phyloP scores from a whole-genome alignment of 768 basidiomycete species.

The Chlorophyllum brunneum region DNA sequence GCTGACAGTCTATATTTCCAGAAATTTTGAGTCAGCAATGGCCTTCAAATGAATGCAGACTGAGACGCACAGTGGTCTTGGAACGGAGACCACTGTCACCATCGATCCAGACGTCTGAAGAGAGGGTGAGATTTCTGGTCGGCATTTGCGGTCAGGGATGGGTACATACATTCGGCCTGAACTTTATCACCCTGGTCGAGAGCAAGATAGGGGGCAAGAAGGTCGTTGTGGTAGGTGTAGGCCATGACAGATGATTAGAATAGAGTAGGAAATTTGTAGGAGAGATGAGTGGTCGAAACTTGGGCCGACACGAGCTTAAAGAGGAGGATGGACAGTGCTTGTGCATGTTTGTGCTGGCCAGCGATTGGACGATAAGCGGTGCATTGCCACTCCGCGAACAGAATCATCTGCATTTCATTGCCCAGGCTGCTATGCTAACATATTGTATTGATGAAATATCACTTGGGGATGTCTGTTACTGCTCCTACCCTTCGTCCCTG shows the following conservation, averaged over 20 bases:
- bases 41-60: no score
- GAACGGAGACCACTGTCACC: slow-evolving; percentile 92
- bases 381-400: slow-evolving; percentile 2
- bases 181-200: slow-evolving; percentile 89
- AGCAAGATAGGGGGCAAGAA: slow-evolving; percentile 85
- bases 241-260: slow-evolving; percentile 21
- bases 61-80: slow-evolving; percentile 90
- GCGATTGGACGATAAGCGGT: slow-evolving; percentile 45
- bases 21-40: slow-evolving; percentile 10
- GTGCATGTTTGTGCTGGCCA: slow-evolving; percentile 26
- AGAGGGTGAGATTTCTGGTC: slow-evolving; percentile 16
- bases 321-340: slow-evolving; percentile 21
- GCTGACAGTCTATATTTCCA: slow-evolving; percentile 66
- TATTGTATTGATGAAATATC: slow-evolving; percentile 3
- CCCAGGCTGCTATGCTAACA: background rate
- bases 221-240: slow-evolving; percentile 66
- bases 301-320: slow-evolving; percentile 23
- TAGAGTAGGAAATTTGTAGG: slow-evolving; percentile 20
- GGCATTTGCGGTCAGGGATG: slow-evolving; percentile 15
- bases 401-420: slow-evolving; percentile 1
- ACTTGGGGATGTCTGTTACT: background rate
- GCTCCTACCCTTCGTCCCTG: background rate
- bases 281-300: slow-evolving; percentile 19
- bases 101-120: slow-evolving; percentile 95
- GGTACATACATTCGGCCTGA: slow-evolving; percentile 83